Conservation (phyloP, 345 rosid species). For the Ceriops zippeliana region DNA sequence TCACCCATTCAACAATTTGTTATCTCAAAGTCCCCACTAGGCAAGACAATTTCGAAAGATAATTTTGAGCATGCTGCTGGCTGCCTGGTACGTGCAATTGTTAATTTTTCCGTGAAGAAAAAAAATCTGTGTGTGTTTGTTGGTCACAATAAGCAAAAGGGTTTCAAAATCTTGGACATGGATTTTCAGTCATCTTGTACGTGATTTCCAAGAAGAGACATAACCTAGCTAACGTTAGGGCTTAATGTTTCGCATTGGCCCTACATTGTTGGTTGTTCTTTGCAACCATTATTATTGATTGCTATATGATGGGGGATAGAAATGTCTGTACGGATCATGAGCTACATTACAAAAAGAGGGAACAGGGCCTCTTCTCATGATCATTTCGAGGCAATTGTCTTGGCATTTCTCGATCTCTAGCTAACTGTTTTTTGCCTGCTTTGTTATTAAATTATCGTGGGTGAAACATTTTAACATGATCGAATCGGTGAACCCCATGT, state of each 20-base stretch:
- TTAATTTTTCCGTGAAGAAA: neutral
- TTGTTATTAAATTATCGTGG: constrained; percentile 17
- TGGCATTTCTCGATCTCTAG: constrained; percentile 37
- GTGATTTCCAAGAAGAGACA: constrained; percentile 35
- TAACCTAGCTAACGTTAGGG: constrained; percentile 25
- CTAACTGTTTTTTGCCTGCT: constrained; percentile 30
- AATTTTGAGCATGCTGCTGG: constrained; percentile 38
- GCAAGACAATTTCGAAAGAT: constrained; percentile 31
- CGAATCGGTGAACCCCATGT: constrained; percentile 33
- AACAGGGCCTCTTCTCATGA: constrained; percentile 46
- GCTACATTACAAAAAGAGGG: constrained; percentile 33
- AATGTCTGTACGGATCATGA: constrained; percentile 27
- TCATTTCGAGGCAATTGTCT: constrained; percentile 54
- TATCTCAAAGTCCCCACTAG: constrained; percentile 23
- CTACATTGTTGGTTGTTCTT: constrained; percentile 47
- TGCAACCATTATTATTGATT: constrained; percentile 12
- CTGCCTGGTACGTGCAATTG: constrained; percentile 19
- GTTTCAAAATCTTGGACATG: constrained; percentile 3
- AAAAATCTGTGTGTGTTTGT: constrained; percentile 13
- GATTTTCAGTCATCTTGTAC: constrained; percentile 6
- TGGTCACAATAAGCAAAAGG: constrained; percentile 1
- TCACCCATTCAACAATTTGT: constrained; percentile 17
- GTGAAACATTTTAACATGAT: constrained; percentile 35
- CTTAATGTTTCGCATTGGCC: constrained; percentile 37
- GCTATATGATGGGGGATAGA: constrained; percentile 26